phyloP scores from a whole-genome alignment of 2,329 filamentous ascomycete species.

The Talaromyces amestolkiae region DNA sequence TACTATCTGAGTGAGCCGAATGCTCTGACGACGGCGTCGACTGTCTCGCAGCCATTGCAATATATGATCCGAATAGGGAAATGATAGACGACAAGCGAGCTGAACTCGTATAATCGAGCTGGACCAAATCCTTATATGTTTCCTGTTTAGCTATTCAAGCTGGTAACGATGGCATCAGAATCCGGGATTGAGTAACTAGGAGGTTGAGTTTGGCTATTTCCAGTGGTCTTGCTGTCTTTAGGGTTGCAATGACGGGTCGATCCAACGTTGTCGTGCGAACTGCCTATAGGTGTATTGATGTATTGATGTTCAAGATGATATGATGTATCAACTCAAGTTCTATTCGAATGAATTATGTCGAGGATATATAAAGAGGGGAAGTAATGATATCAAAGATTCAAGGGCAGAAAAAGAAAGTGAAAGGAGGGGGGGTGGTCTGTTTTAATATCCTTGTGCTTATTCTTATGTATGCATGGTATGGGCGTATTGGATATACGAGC shows the following conservation, averaged over 20 bases:
- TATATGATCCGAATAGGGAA: not conserved
- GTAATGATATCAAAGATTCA: not conserved
- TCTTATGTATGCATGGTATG: constrained; percentile 3
- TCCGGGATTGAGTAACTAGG: constrained; percentile 9
- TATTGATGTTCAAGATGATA: not conserved
- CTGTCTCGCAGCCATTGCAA: constrained; percentile 40
- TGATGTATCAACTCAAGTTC: not conserved
- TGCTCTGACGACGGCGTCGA: constrained; percentile 40
- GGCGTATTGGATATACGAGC: not conserved
- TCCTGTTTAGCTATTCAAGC: not conserved
- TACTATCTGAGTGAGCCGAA: constrained; percentile 44
- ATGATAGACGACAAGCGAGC: not conserved
- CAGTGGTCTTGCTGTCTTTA: not conserved
- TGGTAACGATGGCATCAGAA: constrained; percentile 22
- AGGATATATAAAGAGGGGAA: not conserved
- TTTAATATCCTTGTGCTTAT: constrained; percentile 14
- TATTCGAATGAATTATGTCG: not conserved
- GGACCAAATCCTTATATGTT: not conserved
- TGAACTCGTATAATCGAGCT: not conserved
- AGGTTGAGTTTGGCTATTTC: constrained; percentile 6
- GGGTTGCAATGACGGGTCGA: constrained; percentile 1
- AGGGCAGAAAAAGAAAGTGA: not conserved
- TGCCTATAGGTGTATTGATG: not conserved
- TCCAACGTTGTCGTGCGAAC: not conserved
- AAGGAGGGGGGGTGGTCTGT: constrained; percentile 6